Percentiles rank a stretch among this genome's conserved stretches.
phyloP scores from a whole-genome alignment of 805 yeast species.

The Millerozyma miso region DNA sequence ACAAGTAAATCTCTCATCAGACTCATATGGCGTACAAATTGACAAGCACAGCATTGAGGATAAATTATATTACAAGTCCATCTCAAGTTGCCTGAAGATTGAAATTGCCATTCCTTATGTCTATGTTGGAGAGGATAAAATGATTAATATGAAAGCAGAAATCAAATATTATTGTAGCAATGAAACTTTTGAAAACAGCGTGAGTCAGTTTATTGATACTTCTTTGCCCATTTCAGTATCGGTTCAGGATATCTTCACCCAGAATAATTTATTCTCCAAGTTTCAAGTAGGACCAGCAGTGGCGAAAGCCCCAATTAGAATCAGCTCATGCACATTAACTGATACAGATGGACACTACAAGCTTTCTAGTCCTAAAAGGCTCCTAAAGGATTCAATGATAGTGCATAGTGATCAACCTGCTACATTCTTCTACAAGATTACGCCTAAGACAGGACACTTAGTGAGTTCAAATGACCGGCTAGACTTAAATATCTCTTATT shows the following conservation, averaged over 20 bases:
- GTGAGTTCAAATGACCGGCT: constrained; percentile 31
- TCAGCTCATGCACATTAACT: constrained; percentile 40
- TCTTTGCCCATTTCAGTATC: constrained; percentile 63
- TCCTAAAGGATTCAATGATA: constrained; percentile 32
- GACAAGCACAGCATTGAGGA: constrained; percentile 5
- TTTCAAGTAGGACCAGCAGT: constrained; percentile 64
- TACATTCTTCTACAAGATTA: constrained; percentile 54
- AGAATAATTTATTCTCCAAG: constrained; percentile 54
- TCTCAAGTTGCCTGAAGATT: constrained; percentile 5
- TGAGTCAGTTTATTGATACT: constrained; percentile 44
- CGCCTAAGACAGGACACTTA: constrained; percentile 15
- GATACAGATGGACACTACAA: constrained; percentile 23
- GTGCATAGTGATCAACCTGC: constrained; percentile 72
- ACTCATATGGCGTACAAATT: constrained; percentile 15
- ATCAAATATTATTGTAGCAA: constrained; percentile 18
- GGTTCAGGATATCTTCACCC: constrained; percentile 73
- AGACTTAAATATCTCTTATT: constrained; percentile 41
- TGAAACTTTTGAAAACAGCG: constrained; percentile 15
- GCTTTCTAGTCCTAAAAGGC: constrained; percentile 15
- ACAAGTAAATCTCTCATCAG: constrained; percentile 10
- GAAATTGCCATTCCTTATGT: constrained; percentile 30
- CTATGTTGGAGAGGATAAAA: constrained; percentile 24
- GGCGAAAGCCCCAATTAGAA: constrained; percentile 48
- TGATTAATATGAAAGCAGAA: constrained; percentile 16
- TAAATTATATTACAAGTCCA: background rate